Evolutionary conservation across 2,329 filamentous ascomycete species (phyloP), one percentile per base, ranked within the genome.

Genomic region (Aspergillus tubingensis): DNA sequence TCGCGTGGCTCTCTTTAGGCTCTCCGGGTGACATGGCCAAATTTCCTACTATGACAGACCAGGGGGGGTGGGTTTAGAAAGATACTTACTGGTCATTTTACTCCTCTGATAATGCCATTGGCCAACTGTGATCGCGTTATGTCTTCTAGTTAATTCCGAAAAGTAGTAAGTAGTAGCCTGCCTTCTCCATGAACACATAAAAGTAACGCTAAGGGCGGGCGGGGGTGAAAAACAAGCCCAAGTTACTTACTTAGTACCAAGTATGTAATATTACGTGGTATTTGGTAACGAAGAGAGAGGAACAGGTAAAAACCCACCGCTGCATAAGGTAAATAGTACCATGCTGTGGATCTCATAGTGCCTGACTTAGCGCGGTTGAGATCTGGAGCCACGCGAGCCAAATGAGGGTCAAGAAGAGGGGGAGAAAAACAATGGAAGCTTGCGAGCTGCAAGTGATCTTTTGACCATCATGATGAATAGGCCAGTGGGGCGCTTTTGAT

Each of bases 381-480:
- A 65, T 67, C 67, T 66, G 59, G 59, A 65, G 63, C 66, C 67
- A 68, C 67, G 65, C 62, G 62, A 69, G 63, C 62, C 55, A 59
- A 61, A 58, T 57, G 56, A 62, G 57, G 60, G 54, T 57, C 38
- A 50, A 39, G 55, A 61, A 60, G 58, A 61, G 48, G 56, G 53
- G 54, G 59, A 63, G 61, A 61, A 59, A 53, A 54, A 54, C 38
- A 30, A 65, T 63, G 52, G 59, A 63, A 65, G 58, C 43, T 57
- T 54, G 44, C 54, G 38, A 30, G 58, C 60, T 64, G 65, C 61
- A 64, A 60, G 63, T 61, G 57, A 65, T 64, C 57, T 61, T 51
- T 64, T 67, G 62, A 62, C 60, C 58, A 58, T 52, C 19, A 61
- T 47, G 19, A n/a, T 36, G 51, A 50, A 55, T 27, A 50, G n/a